Conservation (phyloP, 106 monocot species). For the Dendrobium nobile region DNA sequence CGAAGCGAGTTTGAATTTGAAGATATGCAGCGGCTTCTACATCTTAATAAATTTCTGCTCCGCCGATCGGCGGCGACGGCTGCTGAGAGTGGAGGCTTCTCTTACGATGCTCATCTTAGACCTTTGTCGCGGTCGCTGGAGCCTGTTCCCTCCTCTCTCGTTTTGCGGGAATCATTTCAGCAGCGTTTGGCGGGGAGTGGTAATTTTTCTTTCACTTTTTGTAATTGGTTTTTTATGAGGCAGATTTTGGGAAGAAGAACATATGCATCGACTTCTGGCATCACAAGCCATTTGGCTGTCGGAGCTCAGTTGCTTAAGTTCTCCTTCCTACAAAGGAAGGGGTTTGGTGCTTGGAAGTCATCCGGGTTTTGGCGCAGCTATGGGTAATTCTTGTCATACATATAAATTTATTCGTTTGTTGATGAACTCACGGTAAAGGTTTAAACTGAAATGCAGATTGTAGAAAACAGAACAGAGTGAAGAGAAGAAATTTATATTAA, state of each 20-base stretch:
- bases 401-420: background rate
- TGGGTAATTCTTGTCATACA: background rate
- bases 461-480: too few species aligned
- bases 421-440: too few species aligned
- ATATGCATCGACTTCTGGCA: background rate
- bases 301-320: slow-evolving; percentile 1
- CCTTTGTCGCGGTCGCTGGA: background rate
- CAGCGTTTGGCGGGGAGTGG: background rate
- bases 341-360: slow-evolving; percentile 1
- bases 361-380: background rate
- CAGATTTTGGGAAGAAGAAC: background rate
- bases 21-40: slow-evolving; percentile 7
- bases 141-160: background rate
- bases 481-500: too few species aligned
- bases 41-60: background rate
- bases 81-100: background rate
- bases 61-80: background rate
- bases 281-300: background rate
- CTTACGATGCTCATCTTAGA: slow-evolving; percentile 1
- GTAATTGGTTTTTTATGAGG: background rate
- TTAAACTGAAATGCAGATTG: too few species aligned
- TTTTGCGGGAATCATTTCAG: background rate
- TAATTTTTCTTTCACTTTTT: background rate
- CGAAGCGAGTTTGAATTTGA: background rate
- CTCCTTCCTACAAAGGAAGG: slow-evolving; percentile 6